These are phyloP conservation scores for Rosa persica DNA, from an alignment of 306 rosid species.

Conservation along the genomic window DNA sequence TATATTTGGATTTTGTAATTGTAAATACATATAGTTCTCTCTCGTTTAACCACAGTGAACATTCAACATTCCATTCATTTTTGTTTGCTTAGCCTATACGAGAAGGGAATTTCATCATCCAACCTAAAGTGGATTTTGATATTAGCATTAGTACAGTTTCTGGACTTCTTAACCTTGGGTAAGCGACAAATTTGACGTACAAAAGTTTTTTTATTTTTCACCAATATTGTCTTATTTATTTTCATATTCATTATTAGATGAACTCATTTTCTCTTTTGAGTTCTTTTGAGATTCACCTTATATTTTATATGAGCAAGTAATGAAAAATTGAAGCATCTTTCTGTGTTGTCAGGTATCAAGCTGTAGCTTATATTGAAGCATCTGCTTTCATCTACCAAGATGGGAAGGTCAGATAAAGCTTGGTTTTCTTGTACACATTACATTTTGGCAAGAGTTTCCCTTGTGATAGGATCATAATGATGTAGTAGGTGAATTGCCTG, in stretches of 20 bases:
- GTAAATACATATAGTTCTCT: not conserved
- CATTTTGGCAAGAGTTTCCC: not conserved
- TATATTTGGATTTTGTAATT: not conserved
- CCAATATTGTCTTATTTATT: not conserved
- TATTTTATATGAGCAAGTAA: not conserved
- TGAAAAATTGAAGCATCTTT: constrained; percentile 1
- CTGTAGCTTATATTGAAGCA: constrained; percentile 96
- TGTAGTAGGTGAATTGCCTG: not conserved
- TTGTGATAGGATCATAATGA: not conserved
- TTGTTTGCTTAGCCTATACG: constrained; percentile 72
- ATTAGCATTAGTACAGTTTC: constrained; percentile 91
- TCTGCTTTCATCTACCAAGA: constrained; percentile 96
- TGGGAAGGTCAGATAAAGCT: constrained; percentile 67
- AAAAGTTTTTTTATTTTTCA: not conserved
- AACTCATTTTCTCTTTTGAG: not conserved
- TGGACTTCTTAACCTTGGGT: constrained; percentile 99
- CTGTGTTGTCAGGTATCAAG: constrained; percentile 78
- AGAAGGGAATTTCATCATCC: constrained; percentile 98
- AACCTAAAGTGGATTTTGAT: constrained; percentile 99
- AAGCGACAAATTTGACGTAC: constrained; percentile 33
- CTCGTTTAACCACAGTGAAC: not conserved
- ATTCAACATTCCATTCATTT: not conserved
- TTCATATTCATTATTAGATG: not conserved
- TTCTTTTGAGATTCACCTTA: not conserved
- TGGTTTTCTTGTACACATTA: constrained; percentile 13